Evolutionary conservation across 2,329 filamentous ascomycete genomes (phyloP), one percentile per base, ranked within the genome.

Genomic region (Tricladium varicosporioides): DNA sequence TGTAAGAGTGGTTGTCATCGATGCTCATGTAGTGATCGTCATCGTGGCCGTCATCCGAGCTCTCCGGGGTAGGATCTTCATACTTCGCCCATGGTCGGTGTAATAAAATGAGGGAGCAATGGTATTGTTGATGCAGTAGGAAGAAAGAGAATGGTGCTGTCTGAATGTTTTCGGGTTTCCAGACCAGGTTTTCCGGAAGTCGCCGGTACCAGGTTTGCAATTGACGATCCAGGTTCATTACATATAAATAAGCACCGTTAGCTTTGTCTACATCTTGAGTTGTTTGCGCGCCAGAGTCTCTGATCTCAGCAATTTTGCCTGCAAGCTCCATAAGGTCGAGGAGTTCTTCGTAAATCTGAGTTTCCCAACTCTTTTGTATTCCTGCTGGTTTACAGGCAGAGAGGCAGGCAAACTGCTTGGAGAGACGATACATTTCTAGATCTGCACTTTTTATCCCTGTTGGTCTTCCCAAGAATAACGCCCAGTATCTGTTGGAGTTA

Each of bases 291-390:
- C 18, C 66, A 62, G 47, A 45, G 55, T 74, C 71, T 27, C 71
- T 63, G 2, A 70, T 76, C 59, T 81, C 79, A 2, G 77, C 76
- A 19, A 81, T 80, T 52, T 76, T 78, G 43, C 78, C 78, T 1
- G 79, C 78, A 5, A 82, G 70, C 58, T 80, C 80, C 78, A 82
- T 80, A n/a, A 83, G 70, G 60, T 81, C 79, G 36, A 81, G 73
- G 7, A 82, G 73, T 18, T 80, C 72, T 60, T 80, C 76, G 61
- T 80, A 80, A 16, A 82, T 76, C 49, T 78, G 70, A 5, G 69
- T 71, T 55, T 70, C 71, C 33, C 67, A 62, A 56, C 64, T 68
- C 53, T 70, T 71, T 47, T 69, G 63, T 4, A 60, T 65, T 1
- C 72, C 72, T 16, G 71, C 70, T 31, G 68, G 70, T 48, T 63